Evolutionary conservation across 805 yeast genomes (phyloP).

Genomic region (Cyberlindnera veronae): DNA sequence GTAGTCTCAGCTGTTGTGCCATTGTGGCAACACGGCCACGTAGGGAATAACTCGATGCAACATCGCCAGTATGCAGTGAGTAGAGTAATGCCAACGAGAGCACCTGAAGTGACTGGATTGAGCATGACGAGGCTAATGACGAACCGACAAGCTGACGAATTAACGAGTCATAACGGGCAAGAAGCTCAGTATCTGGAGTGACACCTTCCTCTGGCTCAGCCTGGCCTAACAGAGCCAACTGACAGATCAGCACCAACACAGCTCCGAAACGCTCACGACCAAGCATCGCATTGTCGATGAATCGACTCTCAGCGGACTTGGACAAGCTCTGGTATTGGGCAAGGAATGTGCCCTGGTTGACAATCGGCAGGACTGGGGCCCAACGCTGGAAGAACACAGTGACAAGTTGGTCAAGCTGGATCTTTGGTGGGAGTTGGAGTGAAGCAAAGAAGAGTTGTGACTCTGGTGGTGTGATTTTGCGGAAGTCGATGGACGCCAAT

Average conservation of each 20-base stretch:
- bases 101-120: conserved; percentile 67
- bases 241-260: conserved; percentile 40
- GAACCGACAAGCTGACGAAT: conserved; percentile 62
- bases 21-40: conserved; percentile 74
- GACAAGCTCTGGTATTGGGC: conserved; percentile 49
- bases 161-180: conserved; percentile 54
- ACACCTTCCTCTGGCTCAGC: conserved; percentile 7
- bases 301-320: conserved; percentile 42
- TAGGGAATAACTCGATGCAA: conserved; percentile 67
- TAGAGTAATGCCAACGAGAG: conserved; percentile 66
- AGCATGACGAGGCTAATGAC: conserved; percentile 55
- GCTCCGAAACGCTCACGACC: conserved; percentile 57
- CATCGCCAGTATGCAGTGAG: conserved; percentile 70
- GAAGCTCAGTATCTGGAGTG: conserved; percentile 21
- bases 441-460: conserved; percentile 43
- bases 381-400: conserved; percentile 73
- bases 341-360: conserved; percentile 68
- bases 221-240: conserved; percentile 40
- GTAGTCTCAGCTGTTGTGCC: conserved; percentile 83
- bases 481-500: conserved; percentile 37
- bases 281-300: conserved; percentile 38
- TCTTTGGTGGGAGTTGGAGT: conserved; percentile 45
- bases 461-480: conserved; percentile 36
- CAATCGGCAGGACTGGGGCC: conserved; percentile 65
- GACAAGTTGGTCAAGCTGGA: conserved; percentile 64